Evolutionary conservation across 176 grass and related monocot species (phyloP).

Genomic region (Lolium multiflorum): DNA sequence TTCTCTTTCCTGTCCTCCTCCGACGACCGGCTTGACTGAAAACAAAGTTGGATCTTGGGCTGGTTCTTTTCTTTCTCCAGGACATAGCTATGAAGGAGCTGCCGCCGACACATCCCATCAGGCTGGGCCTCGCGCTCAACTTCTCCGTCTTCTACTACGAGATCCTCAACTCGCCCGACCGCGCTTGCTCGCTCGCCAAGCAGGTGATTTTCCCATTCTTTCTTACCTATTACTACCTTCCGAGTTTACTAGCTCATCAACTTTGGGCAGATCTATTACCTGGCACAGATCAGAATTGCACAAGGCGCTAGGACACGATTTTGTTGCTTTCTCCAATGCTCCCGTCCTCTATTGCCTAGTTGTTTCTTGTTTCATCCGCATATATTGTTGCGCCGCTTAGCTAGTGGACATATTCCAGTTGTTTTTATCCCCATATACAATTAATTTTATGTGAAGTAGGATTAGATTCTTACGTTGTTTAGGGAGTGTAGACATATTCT

Average conservation of each 20-base stretch:
- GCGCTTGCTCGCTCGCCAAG: constrained; percentile 91
- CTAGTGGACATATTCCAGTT: constrained; percentile 25
- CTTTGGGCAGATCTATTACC: constrained; percentile 29
- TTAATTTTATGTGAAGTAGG: background rate
- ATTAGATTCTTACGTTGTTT: constrained; percentile 26
- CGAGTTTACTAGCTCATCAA: background rate
- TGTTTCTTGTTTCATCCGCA: constrained; percentile 18
- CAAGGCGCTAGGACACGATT: background rate
- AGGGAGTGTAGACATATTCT: constrained; percentile 13
- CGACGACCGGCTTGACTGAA: background rate
- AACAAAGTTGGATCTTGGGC: constrained; percentile 35
- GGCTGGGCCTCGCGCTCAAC: constrained; percentile 93
- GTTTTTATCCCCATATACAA: constrained; percentile 8
- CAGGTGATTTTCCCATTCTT: constrained; percentile 53
- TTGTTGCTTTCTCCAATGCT: constrained; percentile 4
- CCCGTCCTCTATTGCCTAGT: background rate
- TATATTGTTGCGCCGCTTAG: constrained; percentile 29
- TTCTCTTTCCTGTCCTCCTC: background rate
- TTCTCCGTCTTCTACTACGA: constrained; percentile 99
- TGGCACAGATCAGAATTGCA: background rate
- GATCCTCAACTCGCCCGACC: constrained; percentile 98
- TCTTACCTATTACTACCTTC: background rate
- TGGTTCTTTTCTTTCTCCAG: constrained; percentile 44
- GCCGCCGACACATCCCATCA: constrained; percentile 93
- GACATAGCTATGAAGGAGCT: constrained; percentile 84